Conservation (phyloP, 495 filamentous ascomycete species). For the Chaetomium fimeti region DNA sequence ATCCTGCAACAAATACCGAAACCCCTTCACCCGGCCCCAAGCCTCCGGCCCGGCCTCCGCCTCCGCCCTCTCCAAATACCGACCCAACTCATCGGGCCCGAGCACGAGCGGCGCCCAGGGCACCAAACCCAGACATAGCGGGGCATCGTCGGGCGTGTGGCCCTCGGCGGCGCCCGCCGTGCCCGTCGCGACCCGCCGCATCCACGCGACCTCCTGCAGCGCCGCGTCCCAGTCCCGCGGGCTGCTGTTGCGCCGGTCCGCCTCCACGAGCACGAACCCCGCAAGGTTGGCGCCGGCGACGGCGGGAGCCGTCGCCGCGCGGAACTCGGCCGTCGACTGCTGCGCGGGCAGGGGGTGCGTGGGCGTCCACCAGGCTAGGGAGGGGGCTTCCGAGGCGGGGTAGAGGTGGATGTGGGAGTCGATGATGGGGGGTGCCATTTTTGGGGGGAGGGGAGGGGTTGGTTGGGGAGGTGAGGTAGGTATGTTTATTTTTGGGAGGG, state of each 20-base stretch:
- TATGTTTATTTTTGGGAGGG: neutral
- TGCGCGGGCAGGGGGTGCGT: conserved; percentile 57
- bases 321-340: conserved; percentile 63
- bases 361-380: conserved; percentile 63
- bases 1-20: conserved; percentile 79
- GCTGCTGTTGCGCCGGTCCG: conserved; percentile 65
- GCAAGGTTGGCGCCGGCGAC: conserved; percentile 40
- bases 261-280: conserved; percentile 79
- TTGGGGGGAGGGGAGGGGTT: conserved; percentile 11
- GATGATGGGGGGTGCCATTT: conserved; percentile 49
- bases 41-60: conserved; percentile 46
- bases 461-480: too few relatives aligned
- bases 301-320: conserved; percentile 38
- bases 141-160: conserved; percentile 49
- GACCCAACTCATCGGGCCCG: conserved; percentile 51
- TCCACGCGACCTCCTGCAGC: conserved; percentile 67
- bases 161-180: conserved; percentile 59
- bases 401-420: conserved; percentile 90
- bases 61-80: conserved; percentile 54
- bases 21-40: conserved; percentile 58
- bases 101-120: conserved; percentile 77
- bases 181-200: conserved; percentile 63
- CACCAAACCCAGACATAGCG: conserved; percentile 63
- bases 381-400: conserved; percentile 59
- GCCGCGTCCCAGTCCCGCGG: conserved; percentile 52